phyloP scores from a whole-genome alignment of 164 flowering plant species.

The Annona squamosa region DNA sequence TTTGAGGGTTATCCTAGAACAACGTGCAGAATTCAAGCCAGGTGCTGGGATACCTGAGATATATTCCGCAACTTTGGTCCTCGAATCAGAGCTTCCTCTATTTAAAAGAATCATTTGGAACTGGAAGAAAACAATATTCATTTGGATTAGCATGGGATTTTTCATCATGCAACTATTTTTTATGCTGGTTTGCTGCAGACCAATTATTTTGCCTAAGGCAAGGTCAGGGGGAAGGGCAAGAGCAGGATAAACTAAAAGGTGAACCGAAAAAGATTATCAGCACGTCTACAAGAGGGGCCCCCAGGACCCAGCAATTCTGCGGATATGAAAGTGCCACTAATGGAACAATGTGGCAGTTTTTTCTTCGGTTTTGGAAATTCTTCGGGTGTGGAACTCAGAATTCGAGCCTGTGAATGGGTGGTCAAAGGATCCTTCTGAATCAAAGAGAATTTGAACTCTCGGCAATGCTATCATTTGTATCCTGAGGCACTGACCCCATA shows the following conservation, averaged over 20 bases:
- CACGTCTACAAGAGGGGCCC: neutral
- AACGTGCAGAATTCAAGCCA: constrained; percentile 60
- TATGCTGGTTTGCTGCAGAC: constrained; percentile 54
- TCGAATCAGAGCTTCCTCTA: constrained; percentile 72
- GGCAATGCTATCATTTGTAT: too few species aligned
- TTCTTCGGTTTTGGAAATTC: neutral
- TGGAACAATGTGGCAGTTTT: neutral
- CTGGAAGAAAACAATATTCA: constrained; percentile 63
- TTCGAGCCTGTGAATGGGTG: too few species aligned
- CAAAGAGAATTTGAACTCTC: too few species aligned
- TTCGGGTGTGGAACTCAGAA: too few species aligned
- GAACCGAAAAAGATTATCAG: neutral
- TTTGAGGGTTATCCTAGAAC: constrained; percentile 61
- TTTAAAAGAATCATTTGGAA: constrained; percentile 62
- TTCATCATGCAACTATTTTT: constrained; percentile 49
- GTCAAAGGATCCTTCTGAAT: too few species aligned
- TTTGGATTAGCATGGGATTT: constrained; percentile 47
- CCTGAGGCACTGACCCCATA: too few species aligned
- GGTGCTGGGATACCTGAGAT: constrained; percentile 84
- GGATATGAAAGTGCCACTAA: neutral
- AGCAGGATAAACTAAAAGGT: constrained; percentile 34
- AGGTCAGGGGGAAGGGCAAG: constrained; percentile 24
- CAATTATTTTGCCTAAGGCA: constrained; percentile 52
- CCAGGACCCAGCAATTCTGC: neutral
- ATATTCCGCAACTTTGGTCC: constrained; percentile 46